Evolutionary conservation across 495 filamentous ascomycete genomes (phyloP), one percentile per base, ranked within the genome.

Genomic region (Terfezia boudieri): DNA sequence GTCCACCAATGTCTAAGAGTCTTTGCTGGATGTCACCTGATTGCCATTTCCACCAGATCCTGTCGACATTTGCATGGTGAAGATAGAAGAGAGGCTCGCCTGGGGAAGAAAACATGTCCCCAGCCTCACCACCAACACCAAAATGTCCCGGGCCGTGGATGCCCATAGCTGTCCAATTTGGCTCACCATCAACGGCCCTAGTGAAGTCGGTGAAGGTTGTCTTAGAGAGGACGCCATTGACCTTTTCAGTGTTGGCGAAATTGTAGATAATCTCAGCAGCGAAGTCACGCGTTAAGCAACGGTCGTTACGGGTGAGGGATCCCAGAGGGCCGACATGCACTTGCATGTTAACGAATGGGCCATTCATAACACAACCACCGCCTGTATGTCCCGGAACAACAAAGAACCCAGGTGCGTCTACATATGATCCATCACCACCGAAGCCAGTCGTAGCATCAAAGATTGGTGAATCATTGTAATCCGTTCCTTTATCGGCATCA

Each of bases 61-160:
- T 70, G 60, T 78, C 77, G 0, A 80, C 62, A 58, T 75, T 69
- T 5, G 67, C 68, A 57, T 79, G 75, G 59, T 79, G 76, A 53
- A 79, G 68, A 58, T 72, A 75, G 60, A 78, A 78, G 0, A 74
- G 61, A 5, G 75, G 76, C 56, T 81, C 77, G 35, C 16, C 20
- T 14, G 26, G 36, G 49, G 49, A 52, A 16, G 12, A 32, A 16
- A 23, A 63, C 58, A 51, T 51, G 4, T 51, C 49, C n/a, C 49
- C 49, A 51, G 23, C 49, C 49, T 51, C 60, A 1, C 67, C 64
- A 56, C 72, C 80, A 51, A 83, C 75, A 1, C 71, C 68, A 59
- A 74, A 80, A 60, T 86, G 82, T 4, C 79, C 80, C 3, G 70
- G 80, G 8, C 77, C 75, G 59, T 84, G 82, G 1, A 81, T 74